Conservation (phyloP, 2,329 filamentous ascomycete genomes). For the Fusarium sp. region DNA sequence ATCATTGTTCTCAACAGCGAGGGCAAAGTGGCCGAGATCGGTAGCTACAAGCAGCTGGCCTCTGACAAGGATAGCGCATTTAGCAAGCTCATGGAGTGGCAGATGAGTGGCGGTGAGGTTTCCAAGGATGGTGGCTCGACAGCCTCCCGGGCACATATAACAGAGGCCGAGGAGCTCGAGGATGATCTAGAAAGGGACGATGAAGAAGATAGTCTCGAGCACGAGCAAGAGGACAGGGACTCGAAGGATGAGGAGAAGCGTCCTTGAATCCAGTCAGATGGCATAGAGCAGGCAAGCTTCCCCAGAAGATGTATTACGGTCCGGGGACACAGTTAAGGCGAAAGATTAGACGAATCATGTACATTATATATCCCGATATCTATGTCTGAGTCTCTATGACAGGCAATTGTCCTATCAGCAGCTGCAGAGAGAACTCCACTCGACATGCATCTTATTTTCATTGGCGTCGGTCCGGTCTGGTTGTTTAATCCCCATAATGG, state of each 20-base stretch:
- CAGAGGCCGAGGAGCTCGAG: constrained; percentile 62
- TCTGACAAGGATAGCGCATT: constrained; percentile 82
- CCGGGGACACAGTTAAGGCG: constrained; percentile 1
- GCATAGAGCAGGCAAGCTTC: constrained; percentile 2
- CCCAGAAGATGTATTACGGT: constrained; percentile 30
- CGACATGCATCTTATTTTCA: constrained; percentile 32
- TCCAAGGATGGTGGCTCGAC: constrained; percentile 50
- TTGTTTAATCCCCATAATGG: constrained; percentile 25
- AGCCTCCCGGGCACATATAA: constrained; percentile 52
- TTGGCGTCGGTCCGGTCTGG: constrained; percentile 37
- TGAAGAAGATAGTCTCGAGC: constrained; percentile 45
- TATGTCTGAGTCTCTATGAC: constrained; percentile 37
- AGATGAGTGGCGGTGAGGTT: constrained; percentile 85
- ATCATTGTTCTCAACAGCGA: constrained; percentile 91
- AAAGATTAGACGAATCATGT: constrained; percentile 40
- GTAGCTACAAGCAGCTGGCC: constrained; percentile 81
- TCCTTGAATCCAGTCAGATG: constrained; percentile 13
- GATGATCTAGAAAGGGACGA: constrained; percentile 55
- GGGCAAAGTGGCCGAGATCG: constrained; percentile 89
- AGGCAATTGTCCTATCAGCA: constrained; percentile 21
- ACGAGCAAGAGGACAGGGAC: constrained; percentile 40
- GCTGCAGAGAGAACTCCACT: constrained; percentile 39
- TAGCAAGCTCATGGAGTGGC: constrained; percentile 97
- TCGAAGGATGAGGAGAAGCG: constrained; percentile 31
- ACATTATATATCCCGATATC: constrained; percentile 42